A percentile compares a stretch with the other conserved stretches of the same genome.
These are phyloP conservation scores for Echium plantagineum DNA, from an alignment of 257 asterid species.

Conservation along the genomic window DNA sequence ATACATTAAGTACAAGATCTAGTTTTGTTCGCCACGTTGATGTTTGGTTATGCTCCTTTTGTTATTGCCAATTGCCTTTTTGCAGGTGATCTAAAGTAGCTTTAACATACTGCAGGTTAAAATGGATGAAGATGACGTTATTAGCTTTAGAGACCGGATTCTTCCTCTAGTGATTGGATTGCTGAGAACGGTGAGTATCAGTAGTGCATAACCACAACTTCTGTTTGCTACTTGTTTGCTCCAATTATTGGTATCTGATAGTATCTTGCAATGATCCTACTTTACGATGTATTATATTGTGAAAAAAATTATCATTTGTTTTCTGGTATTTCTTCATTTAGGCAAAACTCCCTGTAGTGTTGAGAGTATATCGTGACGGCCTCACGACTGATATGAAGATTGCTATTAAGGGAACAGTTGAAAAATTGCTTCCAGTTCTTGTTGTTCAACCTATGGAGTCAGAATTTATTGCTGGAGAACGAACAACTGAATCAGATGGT, in stretches of 20 bases:
- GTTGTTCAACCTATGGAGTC: conserved; percentile 48
- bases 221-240: conserved; percentile 6
- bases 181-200: conserved; percentile 80
- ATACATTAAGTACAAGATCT: too few relatives aligned
- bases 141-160: conserved; percentile 71
- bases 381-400: conserved; percentile 81
- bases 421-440: conserved; percentile 53
- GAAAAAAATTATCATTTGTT: conserved; percentile 4
- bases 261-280: not conserved
- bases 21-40: too few relatives aligned
- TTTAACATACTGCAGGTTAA: conserved; percentile 43
- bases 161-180: conserved; percentile 91
- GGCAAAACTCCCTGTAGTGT: conserved; percentile 92
- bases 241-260: conserved; percentile 5
- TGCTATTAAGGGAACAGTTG: conserved; percentile 70
- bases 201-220: not conserved
- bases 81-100: not conserved
- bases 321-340: conserved; percentile 24
- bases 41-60: too few relatives aligned
- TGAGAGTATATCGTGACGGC: conserved; percentile 86
- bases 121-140: conserved; percentile 65
- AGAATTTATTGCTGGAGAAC: conserved; percentile 65
- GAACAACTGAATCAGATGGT: conserved; percentile 74
- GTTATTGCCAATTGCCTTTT: not conserved
- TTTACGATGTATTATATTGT: not conserved